phyloP scores from a whole-genome alignment of 116 monocot species.

The Posidonia oceanica region DNA sequence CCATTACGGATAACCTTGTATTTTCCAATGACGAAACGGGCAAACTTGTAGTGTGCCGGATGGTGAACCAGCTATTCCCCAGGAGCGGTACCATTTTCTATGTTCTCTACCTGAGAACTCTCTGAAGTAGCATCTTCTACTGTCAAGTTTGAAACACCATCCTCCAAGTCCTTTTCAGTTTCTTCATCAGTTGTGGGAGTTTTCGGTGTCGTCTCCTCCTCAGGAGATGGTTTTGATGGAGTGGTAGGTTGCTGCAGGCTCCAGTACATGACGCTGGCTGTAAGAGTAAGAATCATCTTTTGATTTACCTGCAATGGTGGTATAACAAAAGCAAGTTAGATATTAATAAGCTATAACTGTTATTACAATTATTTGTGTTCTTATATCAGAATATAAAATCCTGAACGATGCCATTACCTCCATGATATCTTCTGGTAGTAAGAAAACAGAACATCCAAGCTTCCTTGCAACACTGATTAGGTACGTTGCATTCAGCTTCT shows the following conservation, averaged over 20 bases:
- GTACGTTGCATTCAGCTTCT: slow-evolving; percentile 86
- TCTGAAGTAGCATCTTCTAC: slow-evolving; percentile 3
- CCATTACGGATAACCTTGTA: neutral
- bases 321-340: neutral
- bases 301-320: slow-evolving; percentile 60
- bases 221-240: slow-evolving; percentile 12
- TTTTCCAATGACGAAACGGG: neutral
- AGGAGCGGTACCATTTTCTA: neutral
- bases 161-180: no score
- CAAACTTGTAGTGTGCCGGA: neutral
- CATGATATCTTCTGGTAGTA: slow-evolving; percentile 92
- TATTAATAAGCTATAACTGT: neutral
- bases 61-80: neutral
- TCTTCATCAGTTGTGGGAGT: neutral
- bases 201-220: slow-evolving; percentile 2
- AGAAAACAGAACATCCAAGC: slow-evolving; percentile 85
- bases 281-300: slow-evolving; percentile 84
- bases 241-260: slow-evolving; percentile 34
- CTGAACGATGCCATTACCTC: slow-evolving; percentile 40
- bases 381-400: no score
- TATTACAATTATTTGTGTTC: neutral
- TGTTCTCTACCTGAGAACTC: neutral
- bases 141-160: neutral
- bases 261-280: slow-evolving; percentile 95
- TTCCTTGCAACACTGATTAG: slow-evolving; percentile 93